phyloP scores from a whole-genome alignment of 345 rosid species.

The Sisymbrium altissimum region DNA sequence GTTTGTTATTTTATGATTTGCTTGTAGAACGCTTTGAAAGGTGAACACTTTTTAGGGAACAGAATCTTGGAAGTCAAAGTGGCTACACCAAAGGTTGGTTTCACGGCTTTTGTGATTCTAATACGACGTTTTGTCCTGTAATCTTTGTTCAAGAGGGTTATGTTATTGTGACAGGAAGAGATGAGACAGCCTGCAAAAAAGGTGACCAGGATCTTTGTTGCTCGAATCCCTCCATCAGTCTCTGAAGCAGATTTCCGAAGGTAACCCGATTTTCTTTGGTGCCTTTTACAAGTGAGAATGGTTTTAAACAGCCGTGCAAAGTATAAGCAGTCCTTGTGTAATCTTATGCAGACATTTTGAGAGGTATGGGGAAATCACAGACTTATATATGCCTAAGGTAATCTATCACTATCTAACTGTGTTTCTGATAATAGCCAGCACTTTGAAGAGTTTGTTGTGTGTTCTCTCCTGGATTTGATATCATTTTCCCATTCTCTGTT shows the following conservation, averaged over 20 bases:
- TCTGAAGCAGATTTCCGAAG: conserved; percentile 82
- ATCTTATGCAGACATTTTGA: conserved; percentile 78
- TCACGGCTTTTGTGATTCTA: neutral
- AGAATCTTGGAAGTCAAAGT: conserved; percentile 89
- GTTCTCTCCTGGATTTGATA: conserved; percentile 5
- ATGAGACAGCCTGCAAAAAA: conserved; percentile 88
- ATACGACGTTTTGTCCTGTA: neutral
- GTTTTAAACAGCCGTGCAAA: conserved; percentile 3
- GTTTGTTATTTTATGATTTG: neutral
- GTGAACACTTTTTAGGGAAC: conserved; percentile 82
- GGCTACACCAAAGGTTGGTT: conserved; percentile 89
- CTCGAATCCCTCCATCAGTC: conserved; percentile 83
- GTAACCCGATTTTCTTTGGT: conserved; percentile 32
- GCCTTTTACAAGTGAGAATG: neutral
- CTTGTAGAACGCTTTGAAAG: conserved; percentile 63
- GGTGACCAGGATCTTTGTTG: conserved; percentile 89
- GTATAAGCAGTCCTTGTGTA: neutral
- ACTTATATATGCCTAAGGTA: conserved; percentile 97
- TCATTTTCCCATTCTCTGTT: conserved; percentile 7
- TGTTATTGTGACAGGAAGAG: conserved; percentile 67
- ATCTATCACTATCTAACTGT: conserved; percentile 8
- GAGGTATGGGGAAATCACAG: conserved; percentile 88
- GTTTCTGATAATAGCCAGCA: neutral
- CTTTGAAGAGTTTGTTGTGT: conserved; percentile 1
- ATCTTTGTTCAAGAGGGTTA: conserved; percentile 1